Evolutionary conservation across 106 monocot genomes (phyloP), one percentile per base, ranked within the genome.

Genomic region (Dendrobium officinale): DNA sequence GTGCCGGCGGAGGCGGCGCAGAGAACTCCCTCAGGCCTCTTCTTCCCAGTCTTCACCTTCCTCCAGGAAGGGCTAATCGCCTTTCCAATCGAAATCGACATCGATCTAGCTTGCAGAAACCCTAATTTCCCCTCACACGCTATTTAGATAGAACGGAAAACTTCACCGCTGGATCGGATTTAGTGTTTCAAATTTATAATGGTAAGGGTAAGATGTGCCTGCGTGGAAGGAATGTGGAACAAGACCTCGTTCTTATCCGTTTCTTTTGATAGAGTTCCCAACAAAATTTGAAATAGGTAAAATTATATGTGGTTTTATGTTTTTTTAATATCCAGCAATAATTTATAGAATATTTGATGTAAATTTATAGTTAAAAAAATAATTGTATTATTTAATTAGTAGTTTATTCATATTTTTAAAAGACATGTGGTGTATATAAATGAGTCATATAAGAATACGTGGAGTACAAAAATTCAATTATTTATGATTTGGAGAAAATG

Each of bases 21-120:
- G 26, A 81, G 73, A 8, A 75, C 55, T 27, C 82, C 47, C 40
- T 45, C 11, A n/a, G 44, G 16, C 27, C 64, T 27, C 55, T 78
- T 59, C 41, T 59, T 47, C 74, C 49, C 61, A n/a, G 47, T 54
- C 58, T 27, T 68, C 67, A 9, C n/a, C 22, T 7, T 42, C 78
- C 44, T 54, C 55, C 67, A 67, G 59, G 77, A 58, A 6, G 82
- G 19, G 49, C 77, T 77, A 0, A 67, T 42, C 61, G 55, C 43
- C 67, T 19, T 75, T 43, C 78, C 81, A 73, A 84, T 44, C 48
- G 84, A 51, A 41, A 80, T 79, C 78, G 78, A 80, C 84, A 81
- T 84, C 1, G 55, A 2, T 9, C 19, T 72, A 11, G 1, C 31
- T 33, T 37, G 4, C 37, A 37, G 29, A 33, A 72, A 26, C 9